Evolutionary conservation across 768 basidiomycete genomes (phyloP), one percentile per base, ranked within the genome.

Genomic region (Termitomyces sp.): DNA sequence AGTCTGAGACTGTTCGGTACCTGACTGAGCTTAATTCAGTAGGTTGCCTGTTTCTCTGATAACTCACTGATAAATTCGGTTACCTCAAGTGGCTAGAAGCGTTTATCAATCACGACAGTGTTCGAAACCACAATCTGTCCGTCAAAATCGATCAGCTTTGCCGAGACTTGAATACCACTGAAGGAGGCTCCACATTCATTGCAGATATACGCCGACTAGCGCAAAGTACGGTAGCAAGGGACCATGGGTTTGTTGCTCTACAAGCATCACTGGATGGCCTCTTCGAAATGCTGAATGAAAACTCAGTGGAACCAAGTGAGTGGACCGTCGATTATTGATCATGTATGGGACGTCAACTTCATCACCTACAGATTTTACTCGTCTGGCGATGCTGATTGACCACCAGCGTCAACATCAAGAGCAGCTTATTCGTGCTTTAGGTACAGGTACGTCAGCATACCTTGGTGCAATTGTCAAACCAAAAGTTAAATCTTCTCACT

Each of bases 1-100:
- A 91, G 67, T 78, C 79, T 6, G 91, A 91, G 63, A 89, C 82
- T 60, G 84, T 87, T 60, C 81, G 89, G 22, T 92, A 92, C 68
- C 78, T 93, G 36, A 88, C 88, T 61, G 88, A 91, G 66, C 77
- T 92, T 39, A 91, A 91, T 66, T 75, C 76, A 58, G 89, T 87
- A 60, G 59, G 81, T 69, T 30, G 18, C 6, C 2, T 15, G n/a
- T 31, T 20, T 24, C 31, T n/a, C 9, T 44, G 8, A 36, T 13
- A 22, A 34, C 13, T 31, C 6, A 13, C 18, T 27, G 27, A 24
- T 67, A 20, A 67, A 22, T 36, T 1, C 12, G 15, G 27, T 4
- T 27, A 2, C n/a, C n/a, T 49, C 37, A 53, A 89, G 84, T 95
- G 93, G 93, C 79, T 95, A 44, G 93, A 94, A 64, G 75, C 84